Base-by-base conservation (phyloP, 1,139 yeast genomes). In the Debaryomycetaceae sp. region DNA sequence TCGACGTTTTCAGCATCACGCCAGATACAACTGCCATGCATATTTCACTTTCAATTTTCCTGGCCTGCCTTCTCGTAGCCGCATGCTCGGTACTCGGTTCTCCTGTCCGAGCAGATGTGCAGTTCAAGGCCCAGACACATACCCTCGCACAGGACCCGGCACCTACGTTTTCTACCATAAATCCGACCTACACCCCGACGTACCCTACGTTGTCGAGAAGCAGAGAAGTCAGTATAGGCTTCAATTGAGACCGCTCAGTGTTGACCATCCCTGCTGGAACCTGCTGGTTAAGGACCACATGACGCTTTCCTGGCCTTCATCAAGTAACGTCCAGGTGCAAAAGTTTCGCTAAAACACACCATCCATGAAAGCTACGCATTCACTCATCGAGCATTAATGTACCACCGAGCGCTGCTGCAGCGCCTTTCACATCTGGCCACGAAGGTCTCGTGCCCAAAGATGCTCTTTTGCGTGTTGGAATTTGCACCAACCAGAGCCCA, bases 31-130 rank as follows among this genome's bases (percentile, higher is more conserved):
- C 4, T 4, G 11, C 31, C 31, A 27, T 27, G 31, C 2, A 8
- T 2, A 2, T 27, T 27, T 11, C 31, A 11, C 11, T 7, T 27
- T 8, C 31, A 4, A 11, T 27, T 27, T 8, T 4, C 8, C 2
- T 27, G 11, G 31, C 31, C 3, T 27, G 11, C 11, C 11, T 27
- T 27, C 8, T 27, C 11, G 31, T 4, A 3, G 31, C 31, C 31
- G 11, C 11, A 4, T 27, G 8, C 31, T 11, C 8, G 11, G 31
- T 27, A 11, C 31, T 27, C 4, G 59, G 56, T 17, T 61, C 68
- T 1, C 65, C 66, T 6, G 51, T 63, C 11, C 66, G 67, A 6
- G 66, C 66, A 22, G 53, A 63, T 42, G 42, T 54, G 17, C 54
- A 52, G 34, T 53, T 62, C 36, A 56, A 53, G 42, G 62, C 62